These are phyloP conservation scores for Solioccasus polychromus DNA, from an alignment of 768 basidiomycete species.

Conservation along the genomic window DNA sequence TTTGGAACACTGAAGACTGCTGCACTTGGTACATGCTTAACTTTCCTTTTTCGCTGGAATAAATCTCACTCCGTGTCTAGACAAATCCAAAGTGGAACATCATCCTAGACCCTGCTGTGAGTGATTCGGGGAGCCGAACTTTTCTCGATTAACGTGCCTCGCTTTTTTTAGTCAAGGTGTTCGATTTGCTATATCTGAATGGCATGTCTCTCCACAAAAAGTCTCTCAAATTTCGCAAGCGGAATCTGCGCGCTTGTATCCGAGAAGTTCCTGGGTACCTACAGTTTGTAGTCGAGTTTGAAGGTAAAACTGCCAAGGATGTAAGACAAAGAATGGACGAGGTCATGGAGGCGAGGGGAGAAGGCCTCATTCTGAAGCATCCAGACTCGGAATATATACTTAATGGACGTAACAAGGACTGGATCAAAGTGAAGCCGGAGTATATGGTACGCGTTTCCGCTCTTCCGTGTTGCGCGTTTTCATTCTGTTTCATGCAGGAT, in stretches of 20 bases:
- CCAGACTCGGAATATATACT: slow-evolving; percentile 75
- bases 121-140: slow-evolving; percentile 27
- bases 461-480: background rate
- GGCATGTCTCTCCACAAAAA: slow-evolving; percentile 73
- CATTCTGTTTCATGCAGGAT: slow-evolving; percentile 46
- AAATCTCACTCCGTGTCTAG: slow-evolving; percentile 34
- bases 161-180: slow-evolving; percentile 81
- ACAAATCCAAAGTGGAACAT: slow-evolving; percentile 65
- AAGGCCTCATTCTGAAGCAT: slow-evolving; percentile 92
- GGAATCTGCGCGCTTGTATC: slow-evolving; percentile 67
- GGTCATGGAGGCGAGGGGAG: slow-evolving; percentile 81
- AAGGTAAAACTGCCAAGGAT: slow-evolving; percentile 78
- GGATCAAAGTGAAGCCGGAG: slow-evolving; percentile 94
- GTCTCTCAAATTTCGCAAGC: slow-evolving; percentile 73
- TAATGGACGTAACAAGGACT: slow-evolving; percentile 85
- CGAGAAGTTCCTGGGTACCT: slow-evolving; percentile 73
- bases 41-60: background rate
- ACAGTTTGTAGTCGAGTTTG: slow-evolving; percentile 71
- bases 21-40: slow-evolving; percentile 60
- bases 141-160: background rate
- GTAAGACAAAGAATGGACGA: slow-evolving; percentile 78
- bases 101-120: slow-evolving; percentile 89
- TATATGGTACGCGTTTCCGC: slow-evolving; percentile 67
- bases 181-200: slow-evolving; percentile 90
- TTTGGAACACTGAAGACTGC: slow-evolving; percentile 95